Conservation (phyloP, 2,329 filamentous ascomycete genomes). For the Chrysosporium keratinophilum region DNA sequence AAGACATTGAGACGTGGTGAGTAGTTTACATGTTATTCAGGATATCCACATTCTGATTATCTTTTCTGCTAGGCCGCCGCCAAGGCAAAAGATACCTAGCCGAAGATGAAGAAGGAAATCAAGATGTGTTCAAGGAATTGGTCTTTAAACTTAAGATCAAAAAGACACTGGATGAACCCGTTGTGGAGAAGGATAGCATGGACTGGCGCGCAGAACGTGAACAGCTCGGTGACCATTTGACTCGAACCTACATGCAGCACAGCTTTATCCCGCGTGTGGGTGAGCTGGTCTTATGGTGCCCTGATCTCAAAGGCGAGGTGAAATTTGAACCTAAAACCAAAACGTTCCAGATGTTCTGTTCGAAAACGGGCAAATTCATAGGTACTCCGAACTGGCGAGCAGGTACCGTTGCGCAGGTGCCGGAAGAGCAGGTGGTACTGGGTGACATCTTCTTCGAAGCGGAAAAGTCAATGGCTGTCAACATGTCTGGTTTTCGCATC, state of each 20-base stretch:
- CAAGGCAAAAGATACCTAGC: conserved; percentile 13
- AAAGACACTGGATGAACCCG: conserved; percentile 34
- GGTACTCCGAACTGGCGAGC: conserved; percentile 45
- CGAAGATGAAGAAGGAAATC: conserved; percentile 44
- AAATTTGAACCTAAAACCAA: conserved; percentile 26
- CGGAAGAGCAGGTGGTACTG: conserved; percentile 35
- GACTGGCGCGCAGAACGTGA: conserved; percentile 47
- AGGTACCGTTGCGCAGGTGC: conserved; percentile 45
- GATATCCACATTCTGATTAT: background rate
- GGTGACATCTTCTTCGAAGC: conserved; percentile 39
- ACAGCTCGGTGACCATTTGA: conserved; percentile 34
- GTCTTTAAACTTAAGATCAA: conserved; percentile 40
- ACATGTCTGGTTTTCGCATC: conserved; percentile 46
- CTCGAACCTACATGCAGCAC: conserved; percentile 35
- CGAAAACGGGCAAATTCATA: conserved; percentile 24
- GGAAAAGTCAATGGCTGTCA: conserved; percentile 35
- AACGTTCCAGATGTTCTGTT: conserved; percentile 28
- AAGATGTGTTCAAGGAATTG: conserved; percentile 44
- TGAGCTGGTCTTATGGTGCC: conserved; percentile 47
- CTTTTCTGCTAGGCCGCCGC: conserved; percentile 3
- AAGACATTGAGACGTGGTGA: background rate
- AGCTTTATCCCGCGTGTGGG: conserved; percentile 46
- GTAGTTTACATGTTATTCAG: background rate
- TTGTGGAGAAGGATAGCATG: conserved; percentile 43
- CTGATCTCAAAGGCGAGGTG: conserved; percentile 29